Conservation (phyloP, 768 basidiomycete genomes). For the Pleurotus ostreatus region DNA sequence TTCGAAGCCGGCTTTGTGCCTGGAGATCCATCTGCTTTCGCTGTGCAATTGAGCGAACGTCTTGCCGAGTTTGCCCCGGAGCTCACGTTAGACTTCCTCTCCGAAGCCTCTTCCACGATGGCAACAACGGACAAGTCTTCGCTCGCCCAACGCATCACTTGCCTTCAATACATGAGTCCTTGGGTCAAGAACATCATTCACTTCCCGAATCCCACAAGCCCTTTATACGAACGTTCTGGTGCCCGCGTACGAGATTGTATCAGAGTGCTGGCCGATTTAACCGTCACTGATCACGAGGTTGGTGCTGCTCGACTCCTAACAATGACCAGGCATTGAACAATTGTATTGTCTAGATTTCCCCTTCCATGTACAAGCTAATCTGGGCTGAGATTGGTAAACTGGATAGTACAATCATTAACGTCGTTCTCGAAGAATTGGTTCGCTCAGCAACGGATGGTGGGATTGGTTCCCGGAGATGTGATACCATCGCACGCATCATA, state of each 20-base stretch:
- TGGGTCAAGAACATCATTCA: conserved; percentile 81
- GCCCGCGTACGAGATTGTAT: conserved; percentile 78
- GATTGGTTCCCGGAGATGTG: conserved; percentile 69
- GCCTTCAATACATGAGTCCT: conserved; percentile 79
- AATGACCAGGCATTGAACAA: conserved; percentile 1
- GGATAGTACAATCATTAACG: conserved; percentile 62
- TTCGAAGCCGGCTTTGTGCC: conserved; percentile 64
- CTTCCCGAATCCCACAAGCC: conserved; percentile 65
- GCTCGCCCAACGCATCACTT: conserved; percentile 59
- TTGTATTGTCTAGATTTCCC: conserved; percentile 45
- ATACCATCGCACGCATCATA: conserved; percentile 70
- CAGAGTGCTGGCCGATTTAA: conserved; percentile 73
- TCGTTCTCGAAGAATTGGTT: conserved; percentile 76
- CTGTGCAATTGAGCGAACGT: conserved; percentile 63
- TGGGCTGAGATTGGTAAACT: conserved; percentile 76
- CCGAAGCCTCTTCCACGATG: conserved; percentile 76
- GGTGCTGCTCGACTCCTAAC: conserved; percentile 9
- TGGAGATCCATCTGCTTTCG: conserved; percentile 59
- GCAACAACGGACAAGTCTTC: conserved; percentile 37
- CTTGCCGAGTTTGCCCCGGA: conserved; percentile 74
- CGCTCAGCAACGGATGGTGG: conserved; percentile 83
- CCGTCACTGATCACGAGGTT: conserved; percentile 71
- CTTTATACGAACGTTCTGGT: conserved; percentile 68
- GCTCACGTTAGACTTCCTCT: conserved; percentile 82
- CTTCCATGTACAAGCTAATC: conserved; percentile 65